These are phyloP conservation scores for Handroanthus guayacan DNA, from an alignment of 257 asterid genomes.

Conservation along the genomic window DNA sequence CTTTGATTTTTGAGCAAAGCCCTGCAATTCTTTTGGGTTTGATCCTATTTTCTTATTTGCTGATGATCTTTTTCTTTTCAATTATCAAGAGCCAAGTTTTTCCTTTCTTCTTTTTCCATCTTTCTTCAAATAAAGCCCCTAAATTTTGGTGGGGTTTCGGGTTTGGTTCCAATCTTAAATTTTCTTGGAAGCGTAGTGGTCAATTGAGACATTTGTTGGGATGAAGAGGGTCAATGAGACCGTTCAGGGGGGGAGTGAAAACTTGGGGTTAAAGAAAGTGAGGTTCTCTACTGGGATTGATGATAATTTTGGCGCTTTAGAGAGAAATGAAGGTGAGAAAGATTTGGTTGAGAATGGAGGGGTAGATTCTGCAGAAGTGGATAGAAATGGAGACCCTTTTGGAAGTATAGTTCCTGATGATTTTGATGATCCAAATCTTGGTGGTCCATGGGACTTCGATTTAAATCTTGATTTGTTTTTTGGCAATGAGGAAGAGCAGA, in stretches of 20 bases:
- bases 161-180: constrained; percentile 31
- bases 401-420: constrained; percentile 35
- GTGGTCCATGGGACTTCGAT: constrained; percentile 41
- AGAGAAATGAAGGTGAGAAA: constrained; percentile 31
- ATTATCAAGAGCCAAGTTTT: constrained; percentile 3
- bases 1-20: constrained; percentile 25
- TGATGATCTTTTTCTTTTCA: constrained; percentile 28
- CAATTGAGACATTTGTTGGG: constrained; percentile 28
- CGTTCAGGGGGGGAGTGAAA: constrained; percentile 36
- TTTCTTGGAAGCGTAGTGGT: constrained; percentile 8
- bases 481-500: constrained; percentile 38
- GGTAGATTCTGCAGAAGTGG: constrained; percentile 30
- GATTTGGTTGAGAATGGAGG: constrained; percentile 41
- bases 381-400: constrained; percentile 11
- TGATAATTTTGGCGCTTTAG: constrained; percentile 39
- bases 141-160: constrained; percentile 32
- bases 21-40: constrained; percentile 23
- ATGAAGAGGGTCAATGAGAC: constrained; percentile 57
- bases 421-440: constrained; percentile 34
- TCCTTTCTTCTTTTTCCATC: neutral
- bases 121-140: constrained; percentile 26
- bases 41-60: constrained; percentile 16
- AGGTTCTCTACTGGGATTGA: constrained; percentile 40
- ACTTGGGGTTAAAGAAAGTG: constrained; percentile 49
- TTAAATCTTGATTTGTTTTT: constrained; percentile 38